Conservation (phyloP, 2,329 filamentous ascomycete genomes). For the Colletotrichum orchidophilum region DNA sequence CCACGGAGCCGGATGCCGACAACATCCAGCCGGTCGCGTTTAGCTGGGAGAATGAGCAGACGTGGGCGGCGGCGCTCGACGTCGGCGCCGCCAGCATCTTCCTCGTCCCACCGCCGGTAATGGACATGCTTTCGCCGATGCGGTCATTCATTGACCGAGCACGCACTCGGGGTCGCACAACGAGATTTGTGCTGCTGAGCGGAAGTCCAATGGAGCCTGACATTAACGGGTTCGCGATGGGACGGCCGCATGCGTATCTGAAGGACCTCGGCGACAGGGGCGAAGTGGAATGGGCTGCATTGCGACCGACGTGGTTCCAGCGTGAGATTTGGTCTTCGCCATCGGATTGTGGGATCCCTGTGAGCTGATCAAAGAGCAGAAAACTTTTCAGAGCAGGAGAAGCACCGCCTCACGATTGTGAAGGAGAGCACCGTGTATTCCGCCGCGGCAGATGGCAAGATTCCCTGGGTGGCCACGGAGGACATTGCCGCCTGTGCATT, state of each 20-base stretch:
- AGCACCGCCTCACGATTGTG: slow-evolving; percentile 43
- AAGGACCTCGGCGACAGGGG: slow-evolving; percentile 45
- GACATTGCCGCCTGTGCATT: slow-evolving; percentile 58
- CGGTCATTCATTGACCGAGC: slow-evolving; percentile 54
- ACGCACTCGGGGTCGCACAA: slow-evolving; percentile 42
- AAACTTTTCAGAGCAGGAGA: slow-evolving; percentile 50
- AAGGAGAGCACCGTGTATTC: slow-evolving; percentile 53
- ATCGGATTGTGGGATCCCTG: not conserved
- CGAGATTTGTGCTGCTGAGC: slow-evolving; percentile 56
- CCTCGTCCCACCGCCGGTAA: slow-evolving; percentile 48
- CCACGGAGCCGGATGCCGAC: slow-evolving; percentile 35
- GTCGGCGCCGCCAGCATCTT: slow-evolving; percentile 43
- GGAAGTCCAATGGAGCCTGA: slow-evolving; percentile 44
- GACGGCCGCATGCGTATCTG: slow-evolving; percentile 50
- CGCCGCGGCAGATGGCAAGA: slow-evolving; percentile 51
- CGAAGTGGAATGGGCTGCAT: slow-evolving; percentile 51
- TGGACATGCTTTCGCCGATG: slow-evolving; percentile 45
- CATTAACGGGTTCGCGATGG: slow-evolving; percentile 46
- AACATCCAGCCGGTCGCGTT: slow-evolving; percentile 45
- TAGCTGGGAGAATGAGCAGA: slow-evolving; percentile 54
- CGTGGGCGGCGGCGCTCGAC: slow-evolving; percentile 48
- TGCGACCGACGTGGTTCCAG: slow-evolving; percentile 60
- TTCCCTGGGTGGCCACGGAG: slow-evolving; percentile 56
- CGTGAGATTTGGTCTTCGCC: slow-evolving; percentile 40
- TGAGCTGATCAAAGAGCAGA: slow-evolving; percentile 42